Base-by-base conservation (phyloP, 1,284 basidiomycete species). In the Ganoderma lingzhi region DNA sequence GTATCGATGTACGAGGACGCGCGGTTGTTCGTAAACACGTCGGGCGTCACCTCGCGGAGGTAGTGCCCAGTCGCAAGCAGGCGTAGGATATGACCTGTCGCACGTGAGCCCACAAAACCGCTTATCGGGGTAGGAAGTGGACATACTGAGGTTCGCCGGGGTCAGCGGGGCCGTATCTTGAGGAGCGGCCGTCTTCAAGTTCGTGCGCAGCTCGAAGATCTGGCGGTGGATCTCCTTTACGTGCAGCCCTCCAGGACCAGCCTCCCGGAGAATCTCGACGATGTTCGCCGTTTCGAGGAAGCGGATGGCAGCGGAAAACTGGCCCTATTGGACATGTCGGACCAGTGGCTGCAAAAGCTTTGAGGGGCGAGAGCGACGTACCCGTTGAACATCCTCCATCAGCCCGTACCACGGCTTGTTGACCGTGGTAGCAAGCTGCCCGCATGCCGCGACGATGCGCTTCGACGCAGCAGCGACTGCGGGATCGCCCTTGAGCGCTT, bases 371-470 rank as follows among this genome's bases (percentile, higher is more conserved):
- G 2, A 6, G 12, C 3, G 63, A 41, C 62, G 37, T 63, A 71
- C 72, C 51, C 65, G 68, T n/a, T 71, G 65, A 4, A 70, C 42
- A 35, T 65, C 65, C 37, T 67, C 70, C 64, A 70, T 71, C 32
- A 73, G 28, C 23, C 65, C 63, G 15, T 64, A 69, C 69, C 69
- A 73, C 15, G 67, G 71, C 39, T 73, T 70, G 53, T 90, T 88
- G 17, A 90, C 87, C n/a, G 84, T 86, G 4, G 83, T 85, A 9
- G 84, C 80, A 68, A 92, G 79, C 73, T 92, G 90, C 2, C 87
- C 89, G 39, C 87, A 85, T 3, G 90, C 89, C 41, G 89, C 86
- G 41, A 91, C 84, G 64, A 92, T 89, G 69, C 80, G 83, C 65
- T 86, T 85, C 44, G 87, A 86, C 6, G 90, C 90, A 44, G 81